Conservation (phyloP, 345 rosid genomes). For the Hypericum androsaemum region DNA sequence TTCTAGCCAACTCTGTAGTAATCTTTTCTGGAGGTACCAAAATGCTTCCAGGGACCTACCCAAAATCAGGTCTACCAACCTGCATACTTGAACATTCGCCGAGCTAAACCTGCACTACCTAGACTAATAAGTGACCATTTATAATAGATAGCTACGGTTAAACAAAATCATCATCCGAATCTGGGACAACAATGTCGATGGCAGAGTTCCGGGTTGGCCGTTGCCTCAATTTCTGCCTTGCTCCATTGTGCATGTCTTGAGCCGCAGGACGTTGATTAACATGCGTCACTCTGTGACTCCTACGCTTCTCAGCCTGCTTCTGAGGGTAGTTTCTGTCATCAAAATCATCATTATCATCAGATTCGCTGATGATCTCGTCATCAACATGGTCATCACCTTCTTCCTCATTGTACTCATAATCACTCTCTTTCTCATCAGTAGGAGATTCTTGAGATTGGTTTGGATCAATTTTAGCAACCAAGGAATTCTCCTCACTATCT, state of each 20-base stretch:
- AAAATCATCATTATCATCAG: slow-evolving; percentile 12
- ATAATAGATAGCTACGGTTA: too few species aligned
- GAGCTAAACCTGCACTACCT: too few species aligned
- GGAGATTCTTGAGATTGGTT: slow-evolving; percentile 15
- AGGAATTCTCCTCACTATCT: too few species aligned
- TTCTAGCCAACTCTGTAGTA: too few species aligned
- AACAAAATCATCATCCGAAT: slow-evolving; percentile 31
- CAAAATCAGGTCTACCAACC: too few species aligned
- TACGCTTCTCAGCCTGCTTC: slow-evolving; percentile 18
- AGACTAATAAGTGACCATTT: too few species aligned
- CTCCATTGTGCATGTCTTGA: slow-evolving; percentile 24
- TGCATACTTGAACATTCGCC: too few species aligned
- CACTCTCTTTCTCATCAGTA: slow-evolving; percentile 9
- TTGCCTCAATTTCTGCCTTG: slow-evolving; percentile 44
- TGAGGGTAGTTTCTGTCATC: slow-evolving; percentile 6
- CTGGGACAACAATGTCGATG: slow-evolving; percentile 22
- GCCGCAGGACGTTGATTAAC: slow-evolving; percentile 13
- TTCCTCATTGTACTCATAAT: slow-evolving; percentile 2
- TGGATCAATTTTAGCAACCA: too few species aligned
- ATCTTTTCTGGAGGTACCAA: too few species aligned
- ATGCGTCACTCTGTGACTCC: slow-evolving; percentile 31
- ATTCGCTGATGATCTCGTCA: slow-evolving; percentile 8
- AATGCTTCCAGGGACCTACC: too few species aligned
- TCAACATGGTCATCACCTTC: slow-evolving; percentile 21
- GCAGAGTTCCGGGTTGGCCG: slow-evolving; percentile 49